Evolutionary conservation across 1,284 basidiomycete genomes (phyloP).

Genomic region (Cutaneotrichosporon mucoides): DNA sequence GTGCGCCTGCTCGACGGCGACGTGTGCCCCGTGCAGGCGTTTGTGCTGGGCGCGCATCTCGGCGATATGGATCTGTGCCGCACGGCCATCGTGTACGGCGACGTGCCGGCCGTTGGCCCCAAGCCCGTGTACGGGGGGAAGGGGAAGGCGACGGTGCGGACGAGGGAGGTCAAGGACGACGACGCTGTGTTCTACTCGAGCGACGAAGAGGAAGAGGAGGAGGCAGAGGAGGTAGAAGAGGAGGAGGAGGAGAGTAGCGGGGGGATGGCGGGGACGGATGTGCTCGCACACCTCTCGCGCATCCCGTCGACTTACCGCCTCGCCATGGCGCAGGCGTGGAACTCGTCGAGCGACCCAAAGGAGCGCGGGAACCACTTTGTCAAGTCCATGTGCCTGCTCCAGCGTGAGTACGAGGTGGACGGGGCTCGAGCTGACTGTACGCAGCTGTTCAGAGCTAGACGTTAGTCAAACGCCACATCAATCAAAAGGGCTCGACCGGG

Average conservation of each 20-base stretch:
- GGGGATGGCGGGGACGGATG: too few species aligned
- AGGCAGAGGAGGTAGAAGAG: too few species aligned
- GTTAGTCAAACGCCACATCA: too few species aligned
- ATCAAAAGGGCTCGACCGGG: too few species aligned
- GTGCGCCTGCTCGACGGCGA: conserved; percentile 11
- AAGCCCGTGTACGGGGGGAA: not conserved
- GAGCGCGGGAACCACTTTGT: conserved; percentile 13
- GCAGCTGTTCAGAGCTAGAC: too few species aligned
- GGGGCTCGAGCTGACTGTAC: too few species aligned
- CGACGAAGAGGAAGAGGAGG: too few species aligned
- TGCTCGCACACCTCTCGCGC: not conserved
- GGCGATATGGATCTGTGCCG: conserved; percentile 16
- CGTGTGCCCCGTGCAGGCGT: conserved; percentile 13
- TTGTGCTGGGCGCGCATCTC: conserved; percentile 14
- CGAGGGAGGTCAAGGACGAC: too few species aligned
- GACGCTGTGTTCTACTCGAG: too few species aligned
- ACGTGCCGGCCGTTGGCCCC: not conserved
- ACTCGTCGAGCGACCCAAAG: not conserved
- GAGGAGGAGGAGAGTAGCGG: too few species aligned
- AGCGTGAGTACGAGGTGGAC: not conserved
- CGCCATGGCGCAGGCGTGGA: conserved; percentile 7
- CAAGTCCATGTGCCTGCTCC: conserved; percentile 4
- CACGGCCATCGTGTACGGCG: conserved; percentile 16
- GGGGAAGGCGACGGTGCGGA: not conserved
- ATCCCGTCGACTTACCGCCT: not conserved